Base-by-base conservation (phyloP, 2,329 filamentous ascomycete genomes). In the Paracorniculantispora psalliotae region DNA sequence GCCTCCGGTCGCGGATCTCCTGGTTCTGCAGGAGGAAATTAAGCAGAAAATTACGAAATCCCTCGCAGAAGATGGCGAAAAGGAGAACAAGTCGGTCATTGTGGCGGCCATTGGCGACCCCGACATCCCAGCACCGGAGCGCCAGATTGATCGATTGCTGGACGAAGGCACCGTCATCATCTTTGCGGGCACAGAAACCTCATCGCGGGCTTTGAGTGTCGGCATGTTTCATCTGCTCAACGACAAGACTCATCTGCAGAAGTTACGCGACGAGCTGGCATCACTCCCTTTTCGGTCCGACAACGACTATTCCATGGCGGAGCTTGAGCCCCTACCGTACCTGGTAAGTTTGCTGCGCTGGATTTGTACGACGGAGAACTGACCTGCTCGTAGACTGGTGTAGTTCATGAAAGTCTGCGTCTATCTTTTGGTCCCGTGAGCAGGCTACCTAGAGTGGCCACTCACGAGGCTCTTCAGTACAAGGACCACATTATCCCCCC, bases 161-260 rank as follows among this genome's bases (percentile, higher is more conserved):
- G 63, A 65, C 23, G 65, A 67, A 35, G 59, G 63, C 19, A 54
- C 49, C 13, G 59, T 47, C 12, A 33, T 67, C 17, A 15, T 66
- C 15, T 47, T 61, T 35, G 65, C 62, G 3, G 64, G 65, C 4
- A 66, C 64, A 0, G 65, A 66, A 44, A 64, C 65, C 1, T 57
- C 64, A 1, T 54, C 63, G 4, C 43, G 39, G 2, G 26, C 51
- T 2, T 8, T 54, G 39, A n/a, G 12, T 21, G 51, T 54, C 12
- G 26, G 17, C 37, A 43, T 44, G 25, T 54, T 54, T 9, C 39
- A 54, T n/a, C 39, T 54, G 3, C 13, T 54, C 9, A 33, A 17
- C 4, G 15, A 54, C 10, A 39, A 39, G 2, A 4, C 10, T 3
- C 25, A 21, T 19, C 37, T 53, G 13, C 7, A 2, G 3, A 33